phyloP scores from a whole-genome alignment of 2,329 filamentous ascomycete genomes.

The Pseudonectria foliicola region DNA sequence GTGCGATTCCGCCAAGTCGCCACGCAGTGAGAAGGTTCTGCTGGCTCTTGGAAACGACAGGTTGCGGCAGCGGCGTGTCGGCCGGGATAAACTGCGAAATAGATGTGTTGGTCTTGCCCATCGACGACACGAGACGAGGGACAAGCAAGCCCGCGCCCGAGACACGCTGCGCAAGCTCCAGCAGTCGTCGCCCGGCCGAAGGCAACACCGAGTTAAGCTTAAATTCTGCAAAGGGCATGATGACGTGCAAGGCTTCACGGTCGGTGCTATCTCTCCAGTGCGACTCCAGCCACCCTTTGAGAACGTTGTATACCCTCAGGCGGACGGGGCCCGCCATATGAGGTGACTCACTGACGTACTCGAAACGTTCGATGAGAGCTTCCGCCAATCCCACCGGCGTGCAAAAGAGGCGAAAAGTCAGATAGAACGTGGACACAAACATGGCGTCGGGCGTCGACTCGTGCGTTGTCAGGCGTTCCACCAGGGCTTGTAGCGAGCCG shows the following conservation, averaged over 20 bases:
- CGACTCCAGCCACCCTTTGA: conserved; percentile 95
- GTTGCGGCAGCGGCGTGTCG: conserved; percentile 63
- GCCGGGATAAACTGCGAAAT: conserved; percentile 62
- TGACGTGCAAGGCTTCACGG: conserved; percentile 64
- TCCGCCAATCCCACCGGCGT: conserved; percentile 72
- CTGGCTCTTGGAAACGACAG: conserved; percentile 70
- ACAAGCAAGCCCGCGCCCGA: conserved; percentile 67
- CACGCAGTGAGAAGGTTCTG: conserved; percentile 63
- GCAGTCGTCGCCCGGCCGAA: conserved; percentile 69
- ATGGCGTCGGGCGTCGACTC: conserved; percentile 86
- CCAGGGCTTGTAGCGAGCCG: conserved; percentile 78
- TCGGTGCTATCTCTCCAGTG: conserved; percentile 88
- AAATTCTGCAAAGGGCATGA: conserved; percentile 71
- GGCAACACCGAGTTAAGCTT: conserved; percentile 64
- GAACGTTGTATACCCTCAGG: conserved; percentile 87
- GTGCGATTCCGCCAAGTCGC: conserved; percentile 61
- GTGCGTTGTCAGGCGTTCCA: conserved; percentile 91
- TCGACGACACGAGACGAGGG: conserved; percentile 74
- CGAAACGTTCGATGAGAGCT: conserved; percentile 81
- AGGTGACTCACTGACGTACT: conserved; percentile 76
- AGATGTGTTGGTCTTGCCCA: conserved; percentile 79
- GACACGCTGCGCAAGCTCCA: conserved; percentile 75
- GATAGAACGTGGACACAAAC: conserved; percentile 91
- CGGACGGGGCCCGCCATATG: conserved; percentile 72
- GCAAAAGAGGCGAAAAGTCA: conserved; percentile 92